Evolutionary conservation across 768 basidiomycete genomes (phyloP), one percentile per base, ranked within the genome.

Genomic region (Russula abietina): DNA sequence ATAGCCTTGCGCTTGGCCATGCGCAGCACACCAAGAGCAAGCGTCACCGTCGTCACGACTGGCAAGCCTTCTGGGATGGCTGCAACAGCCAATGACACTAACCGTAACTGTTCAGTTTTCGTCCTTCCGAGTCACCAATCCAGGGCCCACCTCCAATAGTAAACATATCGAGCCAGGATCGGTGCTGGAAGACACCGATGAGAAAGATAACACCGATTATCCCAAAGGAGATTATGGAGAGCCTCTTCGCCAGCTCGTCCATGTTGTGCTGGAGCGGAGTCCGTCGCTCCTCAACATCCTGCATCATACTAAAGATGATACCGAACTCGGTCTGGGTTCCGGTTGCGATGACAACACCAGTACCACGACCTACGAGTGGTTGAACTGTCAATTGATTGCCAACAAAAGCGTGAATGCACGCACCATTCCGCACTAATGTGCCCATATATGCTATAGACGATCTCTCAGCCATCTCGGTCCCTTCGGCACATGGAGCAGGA

Each of bases 301-400:
- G 93, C 92, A 98, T 93, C 93, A 97, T 96, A 16, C 89, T 86
- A 72, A 98, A 98, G 64, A 98, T 92, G 60, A 96, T 86, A 28
- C 95, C 95, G 73, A 98, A 96, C 71, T 98, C 95, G 1, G 93
- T 96, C 65, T 89, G 84, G 14, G 83, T 80, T 2, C 96, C 89
- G 0, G 83, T 92, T 0, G 83, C 92, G 50, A 98, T 89, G 6
- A 96, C 93, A 50, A 98, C 78, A 6, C 96, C 95, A 43, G 81
- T 77, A 0, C 93, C 95, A 57, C 91, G 79, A 7, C 91, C 89
- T 90, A 67, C 9, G 32, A 11, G 41, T 8, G 17, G 4, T 36
- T 14, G 3, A 53, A 53, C 26, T 14, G 3, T 58, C n/a, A 16
- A 14, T 30, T 28, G 11, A 4, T 32, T 33, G 57, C 26, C 39